Base-by-base conservation (phyloP, 2,329 filamentous ascomycete species). In the Arthrobotrys entomopaga region DNA sequence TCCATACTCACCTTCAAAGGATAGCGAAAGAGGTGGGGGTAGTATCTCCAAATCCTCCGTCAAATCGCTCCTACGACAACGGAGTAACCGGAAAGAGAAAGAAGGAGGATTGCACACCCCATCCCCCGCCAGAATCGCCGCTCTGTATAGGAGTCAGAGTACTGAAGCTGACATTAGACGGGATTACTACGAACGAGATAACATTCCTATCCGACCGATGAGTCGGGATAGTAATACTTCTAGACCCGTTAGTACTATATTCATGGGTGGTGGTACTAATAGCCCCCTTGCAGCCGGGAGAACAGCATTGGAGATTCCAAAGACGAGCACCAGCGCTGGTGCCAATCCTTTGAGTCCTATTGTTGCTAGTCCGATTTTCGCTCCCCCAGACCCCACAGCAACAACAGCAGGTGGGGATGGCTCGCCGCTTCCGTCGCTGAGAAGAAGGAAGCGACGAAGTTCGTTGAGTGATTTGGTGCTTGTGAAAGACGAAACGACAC, bases 381-480 rank as follows among this genome's bases (percentile, higher is more conserved):
- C 57, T 16, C 42, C 60, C 16, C n/a, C 24, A 6, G 57, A 56
- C 2, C 53, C 56, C 19, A 34, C 48, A n/a, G 52, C 61, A 2
- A 42, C 61, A 13, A 61, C 60, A 29, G 38, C 26, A n/a, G 56
- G 29, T 7, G 61, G 54, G 6, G 61, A 73, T 15, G 69, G 61
- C 29, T 73, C 69, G 10, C 69, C 69, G 19, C n/a, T 65, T 16
- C 69, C 69, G 2, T 56, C 69, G 1, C 38, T 73, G n/a, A 82
- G 84, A 50, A 89, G 87, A 80, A 93, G 89, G 83, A 97, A 96
- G 83, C 87, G 94, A 65, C 89, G 94, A 80, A 97, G 93, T 82
- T 97, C 93, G 24, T 83, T 98, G 48, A 97, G 93, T 3, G 94
- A 98, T 81, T 85, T 98, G 7, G 57, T 74, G 34, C 26, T 63